phyloP scores from a whole-genome alignment of 73 alveolate genomes.

The Paramecium tetraurelia region DNA sequence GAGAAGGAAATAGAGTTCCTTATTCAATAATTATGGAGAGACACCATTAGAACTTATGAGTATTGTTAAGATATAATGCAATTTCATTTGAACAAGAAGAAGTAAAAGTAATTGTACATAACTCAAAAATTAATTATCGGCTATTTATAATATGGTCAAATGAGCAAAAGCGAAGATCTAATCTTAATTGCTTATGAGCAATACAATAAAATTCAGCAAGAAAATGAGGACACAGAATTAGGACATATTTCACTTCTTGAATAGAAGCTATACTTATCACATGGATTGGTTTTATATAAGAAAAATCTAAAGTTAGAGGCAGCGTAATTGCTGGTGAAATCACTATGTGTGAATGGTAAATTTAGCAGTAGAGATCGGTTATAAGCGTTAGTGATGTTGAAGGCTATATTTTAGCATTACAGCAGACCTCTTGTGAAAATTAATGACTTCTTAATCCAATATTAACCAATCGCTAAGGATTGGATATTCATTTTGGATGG shows the following conservation, averaged over 20 bases:
- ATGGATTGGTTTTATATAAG: background rate
- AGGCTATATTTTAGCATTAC: background rate
- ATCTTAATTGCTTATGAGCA: background rate
- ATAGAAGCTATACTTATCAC: background rate
- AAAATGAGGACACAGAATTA: background rate
- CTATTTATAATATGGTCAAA: background rate
- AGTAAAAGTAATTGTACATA: background rate
- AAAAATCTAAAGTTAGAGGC: background rate
- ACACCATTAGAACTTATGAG: background rate
- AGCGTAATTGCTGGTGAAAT: background rate
- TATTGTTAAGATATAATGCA: constrained; percentile 19
- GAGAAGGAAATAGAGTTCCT: background rate
- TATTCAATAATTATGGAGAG: background rate
- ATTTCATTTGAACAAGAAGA: background rate
- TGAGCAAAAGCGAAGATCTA: background rate
- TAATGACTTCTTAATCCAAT: background rate
- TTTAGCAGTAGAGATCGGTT: background rate
- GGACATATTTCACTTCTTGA: background rate
- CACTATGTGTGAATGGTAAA: background rate
- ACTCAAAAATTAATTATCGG: constrained; percentile 23
- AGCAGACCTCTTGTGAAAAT: background rate
- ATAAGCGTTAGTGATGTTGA: background rate
- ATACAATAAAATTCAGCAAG: background rate
- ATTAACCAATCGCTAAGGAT: background rate
- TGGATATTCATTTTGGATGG: background rate